phyloP scores from a whole-genome alignment of 139 green algal species.

The Chlorella sorokiniana region DNA sequence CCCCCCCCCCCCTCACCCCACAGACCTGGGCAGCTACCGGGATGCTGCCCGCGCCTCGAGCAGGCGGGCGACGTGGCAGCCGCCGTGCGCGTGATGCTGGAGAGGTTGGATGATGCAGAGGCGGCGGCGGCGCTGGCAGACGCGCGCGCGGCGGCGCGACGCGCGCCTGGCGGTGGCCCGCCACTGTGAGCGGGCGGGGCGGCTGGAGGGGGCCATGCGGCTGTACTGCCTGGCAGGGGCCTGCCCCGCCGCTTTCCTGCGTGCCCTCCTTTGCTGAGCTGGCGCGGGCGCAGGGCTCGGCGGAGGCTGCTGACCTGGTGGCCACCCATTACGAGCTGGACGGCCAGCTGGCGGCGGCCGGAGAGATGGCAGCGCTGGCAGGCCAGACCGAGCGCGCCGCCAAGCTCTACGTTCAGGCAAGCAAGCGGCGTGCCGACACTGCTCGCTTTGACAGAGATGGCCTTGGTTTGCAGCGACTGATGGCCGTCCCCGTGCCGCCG shows the following conservation, averaged over 20 bases:
- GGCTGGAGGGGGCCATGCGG: background rate
- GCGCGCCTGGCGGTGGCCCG: no score
- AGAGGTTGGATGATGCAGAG: conserved; percentile 61
- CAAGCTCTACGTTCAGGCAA: conserved; percentile 67
- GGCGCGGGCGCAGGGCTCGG: conserved; percentile 62
- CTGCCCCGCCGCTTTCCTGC: background rate
- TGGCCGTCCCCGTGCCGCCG: background rate
- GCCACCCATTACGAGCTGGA: conserved; percentile 65
- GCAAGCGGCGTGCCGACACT: background rate
- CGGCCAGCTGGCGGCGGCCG: conserved; percentile 61
- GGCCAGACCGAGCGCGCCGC: conserved; percentile 58
- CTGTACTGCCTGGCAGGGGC: conserved; percentile 2
- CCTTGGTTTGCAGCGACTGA: background rate
- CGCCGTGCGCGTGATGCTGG: conserved; percentile 73
- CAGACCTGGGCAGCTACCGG: conserved; percentile 45
- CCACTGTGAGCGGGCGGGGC: no score
- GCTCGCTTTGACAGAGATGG: no score
- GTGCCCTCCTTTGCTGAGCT: conserved; percentile 49
- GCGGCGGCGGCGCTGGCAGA: no score
- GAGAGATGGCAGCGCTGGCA: conserved; percentile 57
- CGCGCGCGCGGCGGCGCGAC: no score
- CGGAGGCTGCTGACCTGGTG: conserved; percentile 55
- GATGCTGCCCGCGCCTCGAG: conserved; percentile 63
- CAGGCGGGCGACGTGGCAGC: conserved; percentile 63
- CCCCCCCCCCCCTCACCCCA: no score